Conservation (phyloP, 352 stramenopile genomes). For the Pythium sp. region DNA sequence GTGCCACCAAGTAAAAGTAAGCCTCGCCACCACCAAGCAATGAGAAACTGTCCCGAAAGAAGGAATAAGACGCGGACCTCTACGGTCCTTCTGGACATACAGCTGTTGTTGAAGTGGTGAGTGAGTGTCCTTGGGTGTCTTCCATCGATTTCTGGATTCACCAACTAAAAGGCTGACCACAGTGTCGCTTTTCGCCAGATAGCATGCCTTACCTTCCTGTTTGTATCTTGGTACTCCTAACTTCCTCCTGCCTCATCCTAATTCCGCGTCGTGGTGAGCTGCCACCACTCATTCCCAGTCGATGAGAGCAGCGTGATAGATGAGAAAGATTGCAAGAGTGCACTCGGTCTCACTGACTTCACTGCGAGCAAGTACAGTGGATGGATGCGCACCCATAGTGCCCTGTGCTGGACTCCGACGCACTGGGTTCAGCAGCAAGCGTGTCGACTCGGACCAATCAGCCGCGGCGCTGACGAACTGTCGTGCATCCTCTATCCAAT, state of each 20-base stretch:
- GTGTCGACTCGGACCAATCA: conserved; percentile 1
- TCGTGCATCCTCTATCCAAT: not conserved
- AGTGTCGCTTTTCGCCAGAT: no score
- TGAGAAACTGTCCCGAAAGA: no score
- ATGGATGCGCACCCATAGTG: not conserved
- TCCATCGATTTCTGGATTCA: no score
- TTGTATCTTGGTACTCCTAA: no score
- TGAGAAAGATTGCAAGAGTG: not conserved
- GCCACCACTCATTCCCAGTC: not conserved
- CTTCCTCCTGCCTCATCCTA: not conserved
- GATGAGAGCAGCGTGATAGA: not conserved
- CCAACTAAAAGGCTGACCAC: no score
- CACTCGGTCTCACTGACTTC: not conserved
- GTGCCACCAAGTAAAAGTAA: no score
- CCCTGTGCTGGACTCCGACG: not conserved
- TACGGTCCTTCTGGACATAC: no score
- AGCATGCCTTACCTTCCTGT: no score
- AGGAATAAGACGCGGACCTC: no score
- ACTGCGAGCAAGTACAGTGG: not conserved
- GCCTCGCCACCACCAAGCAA: no score
- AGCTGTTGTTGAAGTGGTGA: no score
- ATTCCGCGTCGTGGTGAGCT: not conserved
- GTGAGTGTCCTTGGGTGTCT: no score
- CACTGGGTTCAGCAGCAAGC: not conserved
- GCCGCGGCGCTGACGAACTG: not conserved